Conservation (phyloP, 2,329 filamentous ascomycete genomes). For the Penicillium sp. region DNA sequence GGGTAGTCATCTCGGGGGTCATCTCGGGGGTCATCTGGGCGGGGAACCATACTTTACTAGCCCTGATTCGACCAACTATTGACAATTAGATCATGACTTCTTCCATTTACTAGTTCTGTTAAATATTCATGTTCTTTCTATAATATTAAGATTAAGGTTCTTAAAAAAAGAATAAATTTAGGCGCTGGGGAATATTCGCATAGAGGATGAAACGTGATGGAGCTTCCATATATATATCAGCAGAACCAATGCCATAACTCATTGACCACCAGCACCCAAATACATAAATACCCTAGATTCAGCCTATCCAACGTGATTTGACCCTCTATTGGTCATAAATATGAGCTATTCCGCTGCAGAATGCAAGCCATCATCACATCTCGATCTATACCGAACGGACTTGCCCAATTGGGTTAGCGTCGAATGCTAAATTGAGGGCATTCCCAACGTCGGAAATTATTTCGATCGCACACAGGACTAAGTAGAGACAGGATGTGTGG, state of each 20-base stretch:
- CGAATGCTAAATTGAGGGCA: neutral
- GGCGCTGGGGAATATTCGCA: neutral
- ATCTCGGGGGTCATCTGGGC: neutral
- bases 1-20: neutral
- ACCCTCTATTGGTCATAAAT: neutral
- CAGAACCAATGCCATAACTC: too few species aligned
- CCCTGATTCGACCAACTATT: too few species aligned
- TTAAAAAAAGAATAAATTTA: rapidly evolving
- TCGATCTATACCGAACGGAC: neutral
- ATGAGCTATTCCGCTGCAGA: neutral
- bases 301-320: neutral
- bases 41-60: neutral
- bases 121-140: neutral
- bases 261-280: neutral
- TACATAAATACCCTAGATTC: rapidly evolving
- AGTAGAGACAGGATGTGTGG: neutral
- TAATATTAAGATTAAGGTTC: neutral
- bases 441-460: neutral
- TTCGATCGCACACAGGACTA: neutral
- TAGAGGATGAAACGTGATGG: rapidly evolving
- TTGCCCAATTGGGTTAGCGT: neutral
- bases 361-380: neutral
- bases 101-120: neutral
- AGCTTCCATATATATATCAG: neutral
- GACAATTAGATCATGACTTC: neutral